phyloP scores from a whole-genome alignment of 2,329 filamentous ascomycete genomes.

The Cordyceps tenuipes region DNA sequence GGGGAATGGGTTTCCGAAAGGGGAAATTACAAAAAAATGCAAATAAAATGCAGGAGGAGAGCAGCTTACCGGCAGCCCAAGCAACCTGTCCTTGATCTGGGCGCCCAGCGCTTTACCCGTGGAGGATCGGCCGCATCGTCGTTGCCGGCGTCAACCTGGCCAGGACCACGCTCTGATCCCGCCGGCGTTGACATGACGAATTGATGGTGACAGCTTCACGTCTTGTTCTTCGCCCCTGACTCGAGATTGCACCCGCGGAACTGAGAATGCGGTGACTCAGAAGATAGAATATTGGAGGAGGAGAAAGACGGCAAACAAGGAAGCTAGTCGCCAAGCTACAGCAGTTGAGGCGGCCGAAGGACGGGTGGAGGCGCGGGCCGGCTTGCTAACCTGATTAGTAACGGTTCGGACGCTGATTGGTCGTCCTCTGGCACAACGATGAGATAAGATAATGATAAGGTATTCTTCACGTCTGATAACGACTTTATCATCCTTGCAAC shows the following conservation, averaged over 20 bases:
- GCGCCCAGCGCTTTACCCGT: background rate
- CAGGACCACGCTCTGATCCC: background rate
- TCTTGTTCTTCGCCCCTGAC: background rate
- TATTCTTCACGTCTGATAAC: no score
- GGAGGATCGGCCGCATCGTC: background rate
- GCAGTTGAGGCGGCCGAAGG: no score
- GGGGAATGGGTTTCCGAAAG: background rate
- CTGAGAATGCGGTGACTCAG: background rate
- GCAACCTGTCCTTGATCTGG: background rate
- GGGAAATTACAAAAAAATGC: background rate
- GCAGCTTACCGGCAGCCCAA: background rate
- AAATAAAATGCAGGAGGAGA: background rate
- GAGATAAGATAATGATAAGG: no score
- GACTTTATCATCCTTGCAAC: no score
- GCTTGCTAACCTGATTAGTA: no score
- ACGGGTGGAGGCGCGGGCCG: no score
- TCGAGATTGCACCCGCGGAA: background rate
- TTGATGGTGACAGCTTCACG: background rate
- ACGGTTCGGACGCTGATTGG: no score
- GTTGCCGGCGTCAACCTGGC: background rate
- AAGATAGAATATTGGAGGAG: background rate
- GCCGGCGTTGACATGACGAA: background rate
- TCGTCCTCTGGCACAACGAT: no score
- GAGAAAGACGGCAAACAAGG: no score
- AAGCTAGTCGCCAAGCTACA: no score